These are phyloP conservation scores for Pseudohalonectria lignicola DNA, from an alignment of 2,329 filamentous ascomycete genomes.

Conservation along the genomic window DNA sequence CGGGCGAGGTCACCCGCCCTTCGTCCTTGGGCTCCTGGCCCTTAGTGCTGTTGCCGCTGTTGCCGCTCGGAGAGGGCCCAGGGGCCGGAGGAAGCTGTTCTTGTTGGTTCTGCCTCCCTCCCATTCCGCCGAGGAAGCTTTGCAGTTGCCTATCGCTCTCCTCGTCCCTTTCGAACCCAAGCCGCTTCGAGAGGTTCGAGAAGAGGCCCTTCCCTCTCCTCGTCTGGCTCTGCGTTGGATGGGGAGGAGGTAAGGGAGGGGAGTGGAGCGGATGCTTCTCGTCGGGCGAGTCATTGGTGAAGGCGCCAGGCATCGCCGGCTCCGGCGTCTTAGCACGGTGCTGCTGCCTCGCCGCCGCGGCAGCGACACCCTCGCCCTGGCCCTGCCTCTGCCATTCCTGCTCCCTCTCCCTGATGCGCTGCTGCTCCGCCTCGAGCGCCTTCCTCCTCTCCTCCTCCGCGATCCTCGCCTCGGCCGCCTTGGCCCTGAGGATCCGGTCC, in stretches of 20 bases:
- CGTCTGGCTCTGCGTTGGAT: conserved; percentile 25
- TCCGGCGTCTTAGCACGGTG: conserved; percentile 29
- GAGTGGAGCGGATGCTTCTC: no score
- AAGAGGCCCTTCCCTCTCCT: conserved; percentile 43
- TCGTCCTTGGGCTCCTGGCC: conserved; percentile 29
- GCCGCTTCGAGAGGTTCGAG: conserved; percentile 53
- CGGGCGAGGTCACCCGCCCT: conserved; percentile 47
- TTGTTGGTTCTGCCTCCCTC: background rate
- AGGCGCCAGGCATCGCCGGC: conserved; percentile 62
- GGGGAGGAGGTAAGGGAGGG: conserved; percentile 11
- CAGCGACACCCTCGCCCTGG: conserved; percentile 19
- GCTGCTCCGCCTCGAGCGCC: conserved; percentile 62
- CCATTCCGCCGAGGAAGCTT: conserved; percentile 26
- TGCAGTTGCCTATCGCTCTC: conserved; percentile 29
- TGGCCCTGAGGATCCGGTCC: conserved; percentile 79
- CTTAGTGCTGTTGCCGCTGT: background rate
- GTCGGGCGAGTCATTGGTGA: conserved; percentile 52
- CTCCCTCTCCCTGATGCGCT: conserved; percentile 48
- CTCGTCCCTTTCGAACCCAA: conserved; percentile 52
- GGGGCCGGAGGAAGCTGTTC: background rate
- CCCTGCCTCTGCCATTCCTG: conserved; percentile 34
- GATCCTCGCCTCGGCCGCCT: conserved; percentile 77
- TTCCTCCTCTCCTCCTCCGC: conserved; percentile 73
- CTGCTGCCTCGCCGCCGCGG: conserved; percentile 22
- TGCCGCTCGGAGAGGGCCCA: background rate